Evolutionary conservation across 2,329 filamentous ascomycete genomes (phyloP).

Genomic region (Venturia carpophila): DNA sequence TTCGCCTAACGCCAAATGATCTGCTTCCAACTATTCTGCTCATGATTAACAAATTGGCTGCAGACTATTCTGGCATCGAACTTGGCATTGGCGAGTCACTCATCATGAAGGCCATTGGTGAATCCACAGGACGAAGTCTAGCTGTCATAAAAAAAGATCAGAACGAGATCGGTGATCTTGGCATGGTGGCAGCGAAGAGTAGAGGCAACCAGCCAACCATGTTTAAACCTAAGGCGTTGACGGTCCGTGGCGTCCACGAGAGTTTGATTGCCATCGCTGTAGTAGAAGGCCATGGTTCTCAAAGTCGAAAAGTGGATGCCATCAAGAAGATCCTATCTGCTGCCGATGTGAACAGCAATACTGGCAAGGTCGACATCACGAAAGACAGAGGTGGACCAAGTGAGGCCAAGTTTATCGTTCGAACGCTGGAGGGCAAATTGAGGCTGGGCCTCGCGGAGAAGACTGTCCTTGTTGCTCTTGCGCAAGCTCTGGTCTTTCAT

Average conservation of each 20-base stretch:
- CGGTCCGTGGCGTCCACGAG: slow-evolving; percentile 77
- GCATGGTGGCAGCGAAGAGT: slow-evolving; percentile 90
- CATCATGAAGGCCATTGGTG: slow-evolving; percentile 97
- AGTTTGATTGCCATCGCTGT: slow-evolving; percentile 84
- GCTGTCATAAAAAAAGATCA: slow-evolving; percentile 91
- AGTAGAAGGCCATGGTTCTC: slow-evolving; percentile 75
- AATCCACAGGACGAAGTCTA: slow-evolving; percentile 81
- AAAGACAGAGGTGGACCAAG: slow-evolving; percentile 90
- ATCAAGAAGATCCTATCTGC: slow-evolving; percentile 97
- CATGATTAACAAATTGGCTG: slow-evolving; percentile 97
- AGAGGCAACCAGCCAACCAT: slow-evolving; percentile 92
- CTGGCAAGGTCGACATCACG: slow-evolving; percentile 62
- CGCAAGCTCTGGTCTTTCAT: slow-evolving; percentile 80
- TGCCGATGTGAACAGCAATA: slow-evolving; percentile 60
- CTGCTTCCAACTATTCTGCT: slow-evolving; percentile 81
- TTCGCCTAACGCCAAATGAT: slow-evolving; percentile 80
- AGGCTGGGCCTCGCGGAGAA: slow-evolving; percentile 85
- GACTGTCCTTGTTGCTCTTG: slow-evolving; percentile 81
- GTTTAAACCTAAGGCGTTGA: slow-evolving; percentile 93
- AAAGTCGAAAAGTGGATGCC: slow-evolving; percentile 80
- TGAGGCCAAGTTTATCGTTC: slow-evolving; percentile 88
- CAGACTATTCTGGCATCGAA: slow-evolving; percentile 93
- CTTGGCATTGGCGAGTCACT: slow-evolving; percentile 96
- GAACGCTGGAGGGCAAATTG: slow-evolving; percentile 90
- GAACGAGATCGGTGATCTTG: slow-evolving; percentile 91